phyloP scores from a whole-genome alignment of 192 early-diverging fungal genomes.

The Dimargaris verticillata region DNA sequence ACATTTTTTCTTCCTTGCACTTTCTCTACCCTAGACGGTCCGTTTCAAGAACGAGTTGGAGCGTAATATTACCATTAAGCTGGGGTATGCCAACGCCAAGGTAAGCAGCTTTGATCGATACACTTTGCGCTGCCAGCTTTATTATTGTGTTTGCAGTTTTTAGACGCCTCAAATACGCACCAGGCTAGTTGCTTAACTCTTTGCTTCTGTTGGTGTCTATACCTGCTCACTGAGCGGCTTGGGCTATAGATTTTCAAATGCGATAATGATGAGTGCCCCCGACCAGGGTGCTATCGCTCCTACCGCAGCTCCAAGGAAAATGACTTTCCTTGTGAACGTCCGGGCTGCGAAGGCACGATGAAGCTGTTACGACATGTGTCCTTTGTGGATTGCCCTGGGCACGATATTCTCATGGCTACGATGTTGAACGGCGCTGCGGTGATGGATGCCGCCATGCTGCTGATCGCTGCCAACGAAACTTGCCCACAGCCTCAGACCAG shows the following conservation, averaged over 20 bases:
- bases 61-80: conserved; percentile 98
- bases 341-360: conserved; percentile 74
- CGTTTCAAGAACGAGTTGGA: conserved; percentile 96
- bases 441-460: conserved; percentile 94
- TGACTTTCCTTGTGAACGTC: conserved; percentile 72
- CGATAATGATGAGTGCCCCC: conserved; percentile 75
- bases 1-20: too few relatives aligned
- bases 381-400: conserved; percentile 98
- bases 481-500: conserved; percentile 98
- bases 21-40: conserved; percentile 44
- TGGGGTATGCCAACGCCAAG: conserved; percentile 98
- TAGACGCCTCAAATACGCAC: too few relatives aligned
- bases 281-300: conserved; percentile 91
- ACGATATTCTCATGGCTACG: conserved; percentile 99
- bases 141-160: too few relatives aligned
- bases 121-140: background rate
- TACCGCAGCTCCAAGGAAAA: conserved; percentile 68
- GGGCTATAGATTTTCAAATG: conserved; percentile 84
- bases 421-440: conserved; percentile 98
- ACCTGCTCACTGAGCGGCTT: background rate
- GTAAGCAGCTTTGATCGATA: conserved; percentile 17
- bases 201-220: background rate
- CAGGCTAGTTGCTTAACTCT: too few relatives aligned
- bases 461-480: conserved; percentile 95
- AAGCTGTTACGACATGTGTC: conserved; percentile 81